Conservation (phyloP, 2,329 filamentous ascomycete genomes). For the Ophiosphaerella korrae region DNA sequence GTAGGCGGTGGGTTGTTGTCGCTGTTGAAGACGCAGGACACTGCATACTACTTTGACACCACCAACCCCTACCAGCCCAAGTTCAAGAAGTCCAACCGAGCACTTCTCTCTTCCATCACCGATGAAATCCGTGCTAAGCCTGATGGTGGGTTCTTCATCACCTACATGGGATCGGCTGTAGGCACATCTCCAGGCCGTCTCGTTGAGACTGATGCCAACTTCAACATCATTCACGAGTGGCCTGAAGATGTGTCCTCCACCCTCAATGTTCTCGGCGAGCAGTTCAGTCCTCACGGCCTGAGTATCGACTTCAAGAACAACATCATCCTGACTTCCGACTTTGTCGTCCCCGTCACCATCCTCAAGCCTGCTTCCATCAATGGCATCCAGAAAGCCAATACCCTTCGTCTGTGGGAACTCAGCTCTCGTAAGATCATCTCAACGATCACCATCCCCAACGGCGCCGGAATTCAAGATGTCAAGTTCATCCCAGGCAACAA, state of each 20-base stretch:
- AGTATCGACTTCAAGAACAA: conserved; percentile 63
- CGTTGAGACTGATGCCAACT: conserved; percentile 63
- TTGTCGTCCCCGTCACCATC: conserved; percentile 65
- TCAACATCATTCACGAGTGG: conserved; percentile 67
- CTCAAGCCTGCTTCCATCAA: conserved; percentile 59
- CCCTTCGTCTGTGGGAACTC: conserved; percentile 65
- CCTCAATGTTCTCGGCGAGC: conserved; percentile 63
- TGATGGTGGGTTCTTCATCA: conserved; percentile 66
- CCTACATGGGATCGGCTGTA: conserved; percentile 65
- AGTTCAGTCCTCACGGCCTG: conserved; percentile 67
- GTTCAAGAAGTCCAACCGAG: conserved; percentile 65
- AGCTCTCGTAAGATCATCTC: conserved; percentile 60
- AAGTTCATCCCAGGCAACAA: conserved; percentile 68
- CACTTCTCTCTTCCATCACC: conserved; percentile 62
- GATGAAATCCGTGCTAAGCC: conserved; percentile 69
- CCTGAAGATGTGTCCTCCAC: conserved; percentile 61
- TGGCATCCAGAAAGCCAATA: conserved; percentile 61
- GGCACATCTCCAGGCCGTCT: conserved; percentile 65
- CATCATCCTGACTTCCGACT: conserved; percentile 66
- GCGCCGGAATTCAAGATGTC: conserved; percentile 66
- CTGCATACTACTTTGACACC: conserved; percentile 66
- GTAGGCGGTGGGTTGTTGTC: conserved; percentile 64
- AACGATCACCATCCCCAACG: conserved; percentile 65
- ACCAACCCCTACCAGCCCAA: conserved; percentile 63
- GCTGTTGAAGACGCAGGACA: conserved; percentile 65